These are phyloP conservation scores for Xylaria palmicola DNA, from an alignment of 495 filamentous ascomycete species.

Conservation along the genomic window DNA sequence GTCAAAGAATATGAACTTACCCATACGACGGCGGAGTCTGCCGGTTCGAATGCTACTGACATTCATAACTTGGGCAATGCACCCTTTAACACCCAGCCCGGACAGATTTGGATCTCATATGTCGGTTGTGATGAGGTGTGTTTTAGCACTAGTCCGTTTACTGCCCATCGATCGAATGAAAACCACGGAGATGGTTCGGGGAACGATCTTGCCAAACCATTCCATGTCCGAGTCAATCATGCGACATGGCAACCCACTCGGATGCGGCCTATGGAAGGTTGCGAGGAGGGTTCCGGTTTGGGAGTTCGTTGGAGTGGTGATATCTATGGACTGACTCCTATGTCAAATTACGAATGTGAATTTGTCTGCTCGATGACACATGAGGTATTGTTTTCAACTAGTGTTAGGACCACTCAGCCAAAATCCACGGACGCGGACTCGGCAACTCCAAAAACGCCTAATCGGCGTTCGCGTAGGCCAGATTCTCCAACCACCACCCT, in stretches of 20 bases:
- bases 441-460: conserved; percentile 41
- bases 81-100: conserved; percentile 67
- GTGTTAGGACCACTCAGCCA: conserved; percentile 74
- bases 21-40: conserved; percentile 70
- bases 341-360: conserved; percentile 81
- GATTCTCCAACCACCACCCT: conserved; percentile 89
- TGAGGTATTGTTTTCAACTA: conserved; percentile 71
- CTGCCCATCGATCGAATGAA: conserved; percentile 34
- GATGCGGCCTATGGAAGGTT: conserved; percentile 60
- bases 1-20: conserved; percentile 90
- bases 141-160: conserved; percentile 74
- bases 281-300: conserved; percentile 45
- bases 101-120: conserved; percentile 83
- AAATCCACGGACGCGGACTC: conserved; percentile 60
- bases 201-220: conserved; percentile 67
- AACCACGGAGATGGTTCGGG: conserved; percentile 42
- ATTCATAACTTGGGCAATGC: conserved; percentile 77
- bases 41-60: conserved; percentile 72
- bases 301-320: conserved; percentile 70
- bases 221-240: conserved; percentile 86
- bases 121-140: conserved; percentile 78
- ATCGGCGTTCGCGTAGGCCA: conserved; percentile 63
- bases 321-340: conserved; percentile 83
- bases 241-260: conserved; percentile 83
- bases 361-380: conserved; percentile 75